Conservation (phyloP, 2,329 filamentous ascomycete genomes). For the Teratosphaeria destructans region DNA sequence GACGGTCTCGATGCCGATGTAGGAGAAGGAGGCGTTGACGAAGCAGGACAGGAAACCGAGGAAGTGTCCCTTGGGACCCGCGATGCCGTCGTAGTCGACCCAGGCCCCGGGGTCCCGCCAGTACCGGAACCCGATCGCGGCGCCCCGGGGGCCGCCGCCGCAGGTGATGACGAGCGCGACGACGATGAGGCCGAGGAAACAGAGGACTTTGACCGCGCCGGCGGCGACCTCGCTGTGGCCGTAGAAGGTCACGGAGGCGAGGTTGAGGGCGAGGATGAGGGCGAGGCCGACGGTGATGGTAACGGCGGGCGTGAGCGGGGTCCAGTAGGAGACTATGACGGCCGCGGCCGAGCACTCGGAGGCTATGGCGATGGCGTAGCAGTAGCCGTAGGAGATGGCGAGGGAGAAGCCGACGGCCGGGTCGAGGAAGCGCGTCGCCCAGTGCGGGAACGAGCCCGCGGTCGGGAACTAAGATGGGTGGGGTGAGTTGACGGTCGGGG, state of each 20-base stretch:
- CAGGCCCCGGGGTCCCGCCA: conserved; percentile 33
- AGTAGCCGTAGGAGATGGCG: conserved; percentile 26
- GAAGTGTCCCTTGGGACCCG: conserved; percentile 25
- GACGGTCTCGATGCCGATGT: conserved; percentile 9
- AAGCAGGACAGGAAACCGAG: conserved; percentile 28
- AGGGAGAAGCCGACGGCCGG: conserved; percentile 22
- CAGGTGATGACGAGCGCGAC: conserved; percentile 1
- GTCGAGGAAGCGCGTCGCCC: conserved; percentile 27
- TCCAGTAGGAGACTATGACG: conserved; percentile 17
- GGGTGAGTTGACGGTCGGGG: not conserved
- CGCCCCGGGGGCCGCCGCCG: conserved; percentile 31
- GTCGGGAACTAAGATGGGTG: conserved; percentile 19
- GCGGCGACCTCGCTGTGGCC: conserved; percentile 39
- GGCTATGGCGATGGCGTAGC: conserved; percentile 8
- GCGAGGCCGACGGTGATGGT: conserved; percentile 14
- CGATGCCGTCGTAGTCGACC: conserved; percentile 12
- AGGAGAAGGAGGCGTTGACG: conserved; percentile 7
- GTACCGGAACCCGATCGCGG: conserved; percentile 34
- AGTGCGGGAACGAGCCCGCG: conserved; percentile 28
- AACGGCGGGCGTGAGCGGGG: conserved; percentile 11
- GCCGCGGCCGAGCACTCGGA: conserved; percentile 15
- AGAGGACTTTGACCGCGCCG: conserved; percentile 32
- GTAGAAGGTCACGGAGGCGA: conserved; percentile 22
- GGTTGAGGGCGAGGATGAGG: conserved; percentile 9
- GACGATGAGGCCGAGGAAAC: conserved; percentile 25